Conservation (phyloP, 192 early-diverging fungal species). For the Phycomyces nitens region DNA sequence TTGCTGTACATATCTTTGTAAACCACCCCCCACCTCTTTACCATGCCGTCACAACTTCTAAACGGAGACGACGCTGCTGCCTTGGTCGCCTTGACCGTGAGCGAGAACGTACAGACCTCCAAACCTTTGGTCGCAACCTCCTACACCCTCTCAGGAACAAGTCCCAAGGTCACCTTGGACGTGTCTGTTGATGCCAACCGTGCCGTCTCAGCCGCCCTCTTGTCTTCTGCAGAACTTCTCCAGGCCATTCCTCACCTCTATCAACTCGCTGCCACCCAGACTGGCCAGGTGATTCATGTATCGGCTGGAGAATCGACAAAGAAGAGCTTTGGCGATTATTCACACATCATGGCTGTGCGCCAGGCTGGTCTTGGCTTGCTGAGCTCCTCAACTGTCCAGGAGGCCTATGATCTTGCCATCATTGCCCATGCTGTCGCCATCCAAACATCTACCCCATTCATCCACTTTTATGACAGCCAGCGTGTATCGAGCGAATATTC, state of each 20-base stretch:
- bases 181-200: conserved; percentile 1
- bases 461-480: conserved; percentile 59
- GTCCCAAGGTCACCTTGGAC: conserved; percentile 12
- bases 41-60: conserved; percentile 20
- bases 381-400: conserved; percentile 71
- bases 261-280: conserved; percentile 42
- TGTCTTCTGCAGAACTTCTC: conserved; percentile 36
- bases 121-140: conserved; percentile 26
- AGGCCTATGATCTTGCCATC: conserved; percentile 78
- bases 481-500: conserved; percentile 34
- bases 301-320: conserved; percentile 41
- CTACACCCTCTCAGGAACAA: conserved; percentile 27
- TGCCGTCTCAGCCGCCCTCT: conserved; percentile 26
- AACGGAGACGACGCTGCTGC: conserved; percentile 37
- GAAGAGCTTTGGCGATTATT: conserved; percentile 34
- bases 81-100: conserved; percentile 35
- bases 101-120: conserved; percentile 43
- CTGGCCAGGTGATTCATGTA: conserved; percentile 54
- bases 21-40: conserved; percentile 3
- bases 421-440: conserved; percentile 71
- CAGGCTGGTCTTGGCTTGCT: conserved; percentile 77
- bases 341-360: conserved; percentile 69
- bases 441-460: conserved; percentile 44
- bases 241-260: conserved; percentile 55
- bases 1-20: not conserved